These are phyloP conservation scores for Chrysanthemum seticuspe DNA, from an alignment of 129 eudicot genomes.

Conservation along the genomic window DNA sequence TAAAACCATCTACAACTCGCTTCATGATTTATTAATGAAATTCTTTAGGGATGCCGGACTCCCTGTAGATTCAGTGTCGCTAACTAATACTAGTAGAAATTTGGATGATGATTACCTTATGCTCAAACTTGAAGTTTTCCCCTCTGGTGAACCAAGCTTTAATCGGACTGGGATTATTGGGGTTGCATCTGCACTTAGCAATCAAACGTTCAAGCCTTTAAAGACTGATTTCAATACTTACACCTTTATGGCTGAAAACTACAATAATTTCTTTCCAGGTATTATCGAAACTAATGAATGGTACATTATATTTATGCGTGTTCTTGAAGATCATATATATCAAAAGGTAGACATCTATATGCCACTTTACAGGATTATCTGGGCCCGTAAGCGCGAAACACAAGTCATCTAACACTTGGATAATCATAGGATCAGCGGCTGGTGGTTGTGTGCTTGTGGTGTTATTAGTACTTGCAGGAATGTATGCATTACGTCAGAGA, in stretches of 20 bases:
- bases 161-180: constrained; percentile 48
- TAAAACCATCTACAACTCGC: too few relatives aligned
- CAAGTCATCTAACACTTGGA: constrained; percentile 38
- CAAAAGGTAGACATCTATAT: background rate
- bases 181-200: constrained; percentile 46
- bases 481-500: constrained; percentile 49
- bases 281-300: background rate
- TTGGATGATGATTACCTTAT: too few relatives aligned
- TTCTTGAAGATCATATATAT: background rate
- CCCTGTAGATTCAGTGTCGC: too few relatives aligned
- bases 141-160: constrained; percentile 42
- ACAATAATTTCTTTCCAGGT: constrained; percentile 47
- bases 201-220: constrained; percentile 58
- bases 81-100: too few relatives aligned
- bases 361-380: constrained; percentile 10
- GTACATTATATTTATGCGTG: background rate
- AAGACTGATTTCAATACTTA: constrained; percentile 44
- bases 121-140: too few relatives aligned
- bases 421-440: constrained; percentile 36
- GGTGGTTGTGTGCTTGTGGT: constrained; percentile 45
- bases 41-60: too few relatives aligned
- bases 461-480: constrained; percentile 38
- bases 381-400: constrained; percentile 6
- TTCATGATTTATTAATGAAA: constrained; percentile 39
- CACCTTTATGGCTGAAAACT: constrained; percentile 32